Evolutionary conservation across 768 basidiomycete species (phyloP), one percentile per base, ranked within the genome.

Genomic region (Boletus rubropictus): DNA sequence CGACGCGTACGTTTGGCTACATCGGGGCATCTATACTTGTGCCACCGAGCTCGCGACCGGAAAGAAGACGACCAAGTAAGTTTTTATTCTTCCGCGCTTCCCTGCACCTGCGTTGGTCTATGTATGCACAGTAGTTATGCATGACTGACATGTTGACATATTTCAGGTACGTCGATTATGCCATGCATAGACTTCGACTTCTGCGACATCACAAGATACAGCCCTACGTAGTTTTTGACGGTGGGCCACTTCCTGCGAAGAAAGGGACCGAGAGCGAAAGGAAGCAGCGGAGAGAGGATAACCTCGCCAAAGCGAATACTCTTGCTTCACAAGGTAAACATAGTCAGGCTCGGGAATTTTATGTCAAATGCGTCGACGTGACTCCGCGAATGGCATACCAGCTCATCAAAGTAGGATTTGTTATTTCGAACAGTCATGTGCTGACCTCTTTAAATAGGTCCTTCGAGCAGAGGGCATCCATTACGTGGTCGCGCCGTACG

Each of bases 341-440:
- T 54, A 73, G 70, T 24, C 83, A 92, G 60, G 96, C 96, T 24
- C 76, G 93, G 8, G 93, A 98, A 14, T 80, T 71, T 65, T 98
- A 89, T 60, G 76, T 86, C 57, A 96, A 94, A 66, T 90, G 87
- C 55, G 71, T 97, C 42, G 96, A 99, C 54, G 89, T 99, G 34
- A 95, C 92, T 4, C 94, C 96, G 1, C 85, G 93, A 67, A 94
- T 98, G 91, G 95, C 95, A 3, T 94, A 78, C 63, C 96, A 98
- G 66, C 72, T 97, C 54, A 96, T 98, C 72, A 98, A 99, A 79
- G 95, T 87, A 52, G 20, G 25, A 12, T 38, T 34, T 39, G 5
- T 50, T 15, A 18, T 21, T 25, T 14, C 33, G n/a, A 15, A 17
- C 35, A 29, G 46, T 25, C 46, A 31, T 33, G 17, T 11, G 33